phyloP scores from a whole-genome alignment of 371 early-diverging fungal genomes.

The Chytridium lagenaria region DNA sequence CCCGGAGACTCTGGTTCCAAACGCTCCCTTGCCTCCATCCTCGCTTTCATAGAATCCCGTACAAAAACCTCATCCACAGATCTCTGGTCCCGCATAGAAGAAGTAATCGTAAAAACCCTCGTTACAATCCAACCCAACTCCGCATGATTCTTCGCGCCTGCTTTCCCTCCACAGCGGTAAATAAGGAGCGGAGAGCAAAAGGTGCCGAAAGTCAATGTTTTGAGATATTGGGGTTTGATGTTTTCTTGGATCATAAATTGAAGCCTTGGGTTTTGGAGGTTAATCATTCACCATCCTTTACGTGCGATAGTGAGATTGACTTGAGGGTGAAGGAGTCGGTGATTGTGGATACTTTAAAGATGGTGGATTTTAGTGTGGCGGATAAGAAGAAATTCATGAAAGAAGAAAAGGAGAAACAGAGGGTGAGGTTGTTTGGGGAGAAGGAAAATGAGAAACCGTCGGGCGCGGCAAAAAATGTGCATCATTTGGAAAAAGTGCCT shows the following conservation, averaged over 20 bases:
- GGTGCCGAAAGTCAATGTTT: conserved; percentile 51
- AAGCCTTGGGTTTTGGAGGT: conserved; percentile 64
- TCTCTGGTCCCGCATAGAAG: conserved; percentile 54
- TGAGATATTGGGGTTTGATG: conserved; percentile 64
- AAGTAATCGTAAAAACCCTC: conserved; percentile 58
- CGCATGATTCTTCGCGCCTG: conserved; percentile 45
- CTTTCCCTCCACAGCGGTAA: conserved; percentile 33
- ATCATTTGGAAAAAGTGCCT: not conserved
- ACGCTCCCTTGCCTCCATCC: conserved; percentile 44
- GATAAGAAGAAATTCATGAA: conserved; percentile 34
- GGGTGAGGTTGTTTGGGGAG: conserved; percentile 34
- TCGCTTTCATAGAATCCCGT: conserved; percentile 36
- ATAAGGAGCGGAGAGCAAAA: not conserved
- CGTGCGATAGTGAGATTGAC: conserved; percentile 59
- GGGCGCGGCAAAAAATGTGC: not conserved
- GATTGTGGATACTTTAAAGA: conserved; percentile 48
- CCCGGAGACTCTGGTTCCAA: conserved; percentile 47
- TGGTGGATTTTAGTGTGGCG: conserved; percentile 47
- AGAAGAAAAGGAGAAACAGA: conserved; percentile 38
- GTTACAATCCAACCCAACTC: conserved; percentile 57
- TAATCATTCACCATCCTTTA: conserved; percentile 63
- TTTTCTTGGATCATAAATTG: conserved; percentile 56
- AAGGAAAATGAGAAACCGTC: not conserved
- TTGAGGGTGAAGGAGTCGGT: conserved; percentile 52
- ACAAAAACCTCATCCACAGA: conserved; percentile 30